A percentile compares a stretch with the other conserved stretches of the same genome.
Evolutionary conservation across 1,284 basidiomycete species (phyloP).

Genomic region (Moniliophthora roreri): DNA sequence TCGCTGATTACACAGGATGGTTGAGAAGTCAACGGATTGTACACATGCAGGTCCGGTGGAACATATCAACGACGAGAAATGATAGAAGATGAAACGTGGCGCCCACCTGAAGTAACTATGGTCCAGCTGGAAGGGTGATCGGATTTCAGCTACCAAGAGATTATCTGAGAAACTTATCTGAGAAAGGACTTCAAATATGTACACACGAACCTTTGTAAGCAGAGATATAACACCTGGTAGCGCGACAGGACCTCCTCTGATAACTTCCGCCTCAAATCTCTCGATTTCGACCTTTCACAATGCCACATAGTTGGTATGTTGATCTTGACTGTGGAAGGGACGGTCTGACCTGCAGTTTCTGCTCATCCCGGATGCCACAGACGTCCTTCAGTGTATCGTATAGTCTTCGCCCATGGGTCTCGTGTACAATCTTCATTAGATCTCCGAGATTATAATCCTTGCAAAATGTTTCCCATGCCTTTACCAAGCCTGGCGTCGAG

Average conservation of each 20-base stretch:
- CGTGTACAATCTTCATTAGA: constrained; percentile 44
- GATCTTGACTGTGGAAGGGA: neutral
- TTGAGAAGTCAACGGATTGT: neutral
- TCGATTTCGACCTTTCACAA: constrained; percentile 51
- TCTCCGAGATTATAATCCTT: constrained; percentile 57
- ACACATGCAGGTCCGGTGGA: neutral
- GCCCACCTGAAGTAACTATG: constrained; percentile 73
- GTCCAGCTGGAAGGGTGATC: constrained; percentile 49
- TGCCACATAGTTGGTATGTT: neutral
- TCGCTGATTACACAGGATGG: constrained; percentile 42
- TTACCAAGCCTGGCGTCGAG: constrained; percentile 66
- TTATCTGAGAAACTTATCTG: neutral
- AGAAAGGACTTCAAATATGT: too few species aligned
- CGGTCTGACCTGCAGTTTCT: constrained; percentile 49
- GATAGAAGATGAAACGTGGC: constrained; percentile 15
- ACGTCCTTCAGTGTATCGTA: constrained; percentile 71
- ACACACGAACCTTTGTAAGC: constrained; percentile 41
- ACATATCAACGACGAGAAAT: neutral
- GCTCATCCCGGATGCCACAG: constrained; percentile 61
- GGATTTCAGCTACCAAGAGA: constrained; percentile 6
- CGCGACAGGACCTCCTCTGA: constrained; percentile 53
- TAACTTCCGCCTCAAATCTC: constrained; percentile 67
- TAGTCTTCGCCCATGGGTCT: constrained; percentile 73
- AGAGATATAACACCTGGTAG: constrained; percentile 55
- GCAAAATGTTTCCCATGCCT: constrained; percentile 63